Evolutionary conservation across 352 stramenopile genomes (phyloP).

Genomic region (Phytophthora sansomeana): DNA sequence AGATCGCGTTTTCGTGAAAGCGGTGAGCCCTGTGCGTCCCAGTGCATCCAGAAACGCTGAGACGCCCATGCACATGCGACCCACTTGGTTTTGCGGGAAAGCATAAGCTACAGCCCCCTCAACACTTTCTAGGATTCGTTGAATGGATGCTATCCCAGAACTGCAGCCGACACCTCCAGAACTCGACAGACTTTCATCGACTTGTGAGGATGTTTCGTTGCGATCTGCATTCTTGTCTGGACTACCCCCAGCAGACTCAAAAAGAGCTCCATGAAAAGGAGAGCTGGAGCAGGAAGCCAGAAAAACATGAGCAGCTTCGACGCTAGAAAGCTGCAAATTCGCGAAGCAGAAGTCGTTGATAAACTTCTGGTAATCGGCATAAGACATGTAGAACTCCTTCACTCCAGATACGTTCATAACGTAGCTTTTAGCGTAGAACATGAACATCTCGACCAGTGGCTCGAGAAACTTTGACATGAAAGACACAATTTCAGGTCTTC

Average conservation of each 20-base stretch:
- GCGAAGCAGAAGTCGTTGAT: conserved; percentile 80
- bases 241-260: conserved; percentile 3
- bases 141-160: conserved; percentile 41
- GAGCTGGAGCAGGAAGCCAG: conserved; percentile 67
- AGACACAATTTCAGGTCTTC: conserved; percentile 55
- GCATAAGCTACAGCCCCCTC: conserved; percentile 61
- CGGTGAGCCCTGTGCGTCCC: conserved; percentile 59
- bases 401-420: conserved; percentile 46
- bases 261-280: conserved; percentile 51
- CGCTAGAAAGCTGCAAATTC: conserved; percentile 72
- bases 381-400: conserved; percentile 79
- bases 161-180: conserved; percentile 17
- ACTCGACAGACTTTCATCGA: conserved; percentile 7
- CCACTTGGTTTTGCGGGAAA: conserved; percentile 59
- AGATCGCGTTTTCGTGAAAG: conserved; percentile 53
- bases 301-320: conserved; percentile 77
- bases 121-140: conserved; percentile 48
- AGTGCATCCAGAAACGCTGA: conserved; percentile 76
- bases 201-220: conserved; percentile 16
- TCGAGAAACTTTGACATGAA: conserved; percentile 79
- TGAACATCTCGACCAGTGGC: conserved; percentile 73
- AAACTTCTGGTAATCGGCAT: conserved; percentile 75
- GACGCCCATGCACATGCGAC: conserved; percentile 70
- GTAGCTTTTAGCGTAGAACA: conserved; percentile 80
- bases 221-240: conserved; percentile 10